Conservation (phyloP, 2,329 filamentous ascomycete genomes). For the Phaeosphaeriaceae sp. region DNA sequence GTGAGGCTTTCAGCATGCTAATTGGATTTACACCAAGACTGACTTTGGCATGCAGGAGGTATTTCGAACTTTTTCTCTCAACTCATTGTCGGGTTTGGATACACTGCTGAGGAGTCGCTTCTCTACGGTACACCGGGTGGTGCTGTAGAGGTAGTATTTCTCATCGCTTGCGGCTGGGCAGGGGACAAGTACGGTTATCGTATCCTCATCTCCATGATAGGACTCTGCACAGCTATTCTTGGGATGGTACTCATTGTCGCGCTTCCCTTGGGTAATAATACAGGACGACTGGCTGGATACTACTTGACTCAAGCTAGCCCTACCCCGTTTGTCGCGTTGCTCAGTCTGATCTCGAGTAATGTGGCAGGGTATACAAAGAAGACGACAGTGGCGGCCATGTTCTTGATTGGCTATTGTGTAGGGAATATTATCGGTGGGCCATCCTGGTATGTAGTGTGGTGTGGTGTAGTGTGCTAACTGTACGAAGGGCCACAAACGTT, state of each 20-base stretch:
- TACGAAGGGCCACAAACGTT: constrained; percentile 52
- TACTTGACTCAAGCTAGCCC: constrained; percentile 68
- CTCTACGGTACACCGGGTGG: constrained; percentile 71
- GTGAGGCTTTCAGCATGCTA: constrained; percentile 25
- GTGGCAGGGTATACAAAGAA: constrained; percentile 66
- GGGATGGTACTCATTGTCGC: constrained; percentile 70
- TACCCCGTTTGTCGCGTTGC: constrained; percentile 67
- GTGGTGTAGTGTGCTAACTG: constrained; percentile 20
- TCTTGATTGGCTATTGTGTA: constrained; percentile 49
- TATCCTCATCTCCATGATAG: constrained; percentile 61
- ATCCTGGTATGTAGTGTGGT: constrained; percentile 35
- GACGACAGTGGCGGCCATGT: constrained; percentile 63
- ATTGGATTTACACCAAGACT: background rate
- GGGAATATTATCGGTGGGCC: constrained; percentile 47
- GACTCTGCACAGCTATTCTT: constrained; percentile 61
- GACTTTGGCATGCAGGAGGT: constrained; percentile 47
- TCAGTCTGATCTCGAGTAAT: constrained; percentile 69
- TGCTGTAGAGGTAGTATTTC: constrained; percentile 66
- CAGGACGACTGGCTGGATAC: constrained; percentile 67
- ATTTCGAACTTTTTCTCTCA: constrained; percentile 68
- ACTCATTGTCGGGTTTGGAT: constrained; percentile 69
- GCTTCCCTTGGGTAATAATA: constrained; percentile 63
- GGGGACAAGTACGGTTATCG: constrained; percentile 64
- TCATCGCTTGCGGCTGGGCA: constrained; percentile 63
- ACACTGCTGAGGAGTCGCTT: constrained; percentile 66